phyloP scores from a whole-genome alignment of 1,284 basidiomycete genomes.

The Microbotryomycetes sp. region DNA sequence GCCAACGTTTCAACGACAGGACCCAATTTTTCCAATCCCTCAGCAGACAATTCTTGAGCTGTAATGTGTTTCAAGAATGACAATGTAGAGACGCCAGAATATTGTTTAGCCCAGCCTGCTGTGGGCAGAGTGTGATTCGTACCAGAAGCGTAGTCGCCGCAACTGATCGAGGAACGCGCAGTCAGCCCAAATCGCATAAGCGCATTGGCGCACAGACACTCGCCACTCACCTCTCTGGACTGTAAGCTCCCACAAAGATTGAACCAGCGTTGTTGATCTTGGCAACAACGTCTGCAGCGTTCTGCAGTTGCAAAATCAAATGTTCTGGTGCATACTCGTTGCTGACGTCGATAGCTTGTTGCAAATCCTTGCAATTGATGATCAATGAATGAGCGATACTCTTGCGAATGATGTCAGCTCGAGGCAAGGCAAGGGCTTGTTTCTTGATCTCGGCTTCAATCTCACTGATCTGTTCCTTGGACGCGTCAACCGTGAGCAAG shows the following conservation, averaged over 20 bases:
- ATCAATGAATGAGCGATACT: constrained; percentile 90
- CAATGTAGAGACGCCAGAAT: constrained; percentile 92
- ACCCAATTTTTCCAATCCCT: constrained; percentile 72
- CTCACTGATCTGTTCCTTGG: constrained; percentile 55
- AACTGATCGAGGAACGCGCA: constrained; percentile 49
- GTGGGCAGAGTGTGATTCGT: constrained; percentile 82
- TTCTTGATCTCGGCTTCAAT: constrained; percentile 81
- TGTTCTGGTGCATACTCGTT: constrained; percentile 99
- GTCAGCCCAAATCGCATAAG: too few species aligned
- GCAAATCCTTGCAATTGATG: constrained; percentile 60
- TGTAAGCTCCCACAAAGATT: constrained; percentile 89
- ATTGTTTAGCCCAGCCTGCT: constrained; percentile 65
- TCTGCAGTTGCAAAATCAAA: constrained; percentile 77
- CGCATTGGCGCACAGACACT: not conserved
- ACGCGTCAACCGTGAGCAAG: constrained; percentile 70
- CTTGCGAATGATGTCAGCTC: constrained; percentile 83
- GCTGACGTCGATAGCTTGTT: constrained; percentile 78
- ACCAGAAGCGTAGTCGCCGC: constrained; percentile 96
- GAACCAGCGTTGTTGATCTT: constrained; percentile 85
- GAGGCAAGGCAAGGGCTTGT: constrained; percentile 78
- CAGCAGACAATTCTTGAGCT: constrained; percentile 77
- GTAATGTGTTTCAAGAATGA: constrained; percentile 99
- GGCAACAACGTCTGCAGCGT: constrained; percentile 60
- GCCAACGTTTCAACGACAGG: constrained; percentile 86
- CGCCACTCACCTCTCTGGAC: constrained; percentile 75